Conservation (phyloP, 148 eudicot species). For the Fagopyrum tataricum region DNA sequence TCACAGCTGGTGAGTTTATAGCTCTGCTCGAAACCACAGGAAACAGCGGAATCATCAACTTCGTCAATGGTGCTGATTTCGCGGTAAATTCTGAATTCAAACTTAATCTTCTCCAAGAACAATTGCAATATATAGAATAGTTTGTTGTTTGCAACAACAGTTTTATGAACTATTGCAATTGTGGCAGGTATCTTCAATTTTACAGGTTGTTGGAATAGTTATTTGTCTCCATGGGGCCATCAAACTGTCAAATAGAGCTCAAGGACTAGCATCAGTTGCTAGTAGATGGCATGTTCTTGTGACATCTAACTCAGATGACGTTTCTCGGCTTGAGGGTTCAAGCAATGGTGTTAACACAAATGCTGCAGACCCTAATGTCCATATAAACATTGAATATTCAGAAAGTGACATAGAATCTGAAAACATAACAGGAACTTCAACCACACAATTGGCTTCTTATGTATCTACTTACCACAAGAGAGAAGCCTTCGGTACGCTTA, state of each 20-base stretch:
- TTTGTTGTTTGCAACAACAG: background rate
- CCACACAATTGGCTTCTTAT: constrained; percentile 29
- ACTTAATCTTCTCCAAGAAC: background rate
- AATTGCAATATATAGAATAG: too few species aligned
- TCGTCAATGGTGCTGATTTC: constrained; percentile 51
- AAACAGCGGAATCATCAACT: constrained; percentile 34
- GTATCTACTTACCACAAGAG: constrained; percentile 52
- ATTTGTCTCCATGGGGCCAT: constrained; percentile 75
- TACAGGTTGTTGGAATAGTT: constrained; percentile 63
- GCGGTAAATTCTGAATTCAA: constrained; percentile 28
- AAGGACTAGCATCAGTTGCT: constrained; percentile 60
- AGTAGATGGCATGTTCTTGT: constrained; percentile 74
- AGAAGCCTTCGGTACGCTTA: constrained; percentile 50
- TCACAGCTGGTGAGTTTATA: constrained; percentile 40
- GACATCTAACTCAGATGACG: constrained; percentile 41
- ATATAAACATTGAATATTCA: constrained; percentile 23
- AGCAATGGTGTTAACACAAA: constrained; percentile 23
- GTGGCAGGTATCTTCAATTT: constrained; percentile 57
- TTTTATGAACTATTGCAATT: constrained; percentile 3
- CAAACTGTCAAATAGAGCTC: constrained; percentile 77
- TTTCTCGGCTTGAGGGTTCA: constrained; percentile 20
- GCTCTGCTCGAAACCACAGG: constrained; percentile 54
- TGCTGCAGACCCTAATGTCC: constrained; percentile 18
- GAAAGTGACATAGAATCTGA: constrained; percentile 61
- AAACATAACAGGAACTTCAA: constrained; percentile 27